These are phyloP conservation scores for Emmonsiellopsis sp. DNA, from an alignment of 2,329 filamentous ascomycete genomes.

Conservation along the genomic window DNA sequence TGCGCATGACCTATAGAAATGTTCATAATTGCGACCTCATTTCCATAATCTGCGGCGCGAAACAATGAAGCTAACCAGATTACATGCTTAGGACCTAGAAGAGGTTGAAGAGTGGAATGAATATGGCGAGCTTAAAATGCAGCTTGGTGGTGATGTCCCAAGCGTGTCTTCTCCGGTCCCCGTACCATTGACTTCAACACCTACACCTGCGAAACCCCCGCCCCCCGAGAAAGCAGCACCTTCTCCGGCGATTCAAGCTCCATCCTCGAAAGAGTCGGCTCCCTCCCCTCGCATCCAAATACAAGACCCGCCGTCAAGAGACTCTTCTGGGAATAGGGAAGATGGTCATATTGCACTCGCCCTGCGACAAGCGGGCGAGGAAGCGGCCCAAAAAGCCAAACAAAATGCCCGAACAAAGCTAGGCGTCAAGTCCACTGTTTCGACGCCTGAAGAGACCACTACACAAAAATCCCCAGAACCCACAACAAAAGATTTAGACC, in stretches of 20 bases:
- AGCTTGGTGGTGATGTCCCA: conserved; percentile 47
- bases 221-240: conserved; percentile 8
- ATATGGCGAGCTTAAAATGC: conserved; percentile 85
- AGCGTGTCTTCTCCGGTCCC: conserved; percentile 20
- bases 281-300: conserved; percentile 27
- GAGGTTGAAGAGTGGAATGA: conserved; percentile 99
- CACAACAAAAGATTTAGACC: neutral
- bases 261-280: conserved; percentile 21
- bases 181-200: conserved; percentile 11
- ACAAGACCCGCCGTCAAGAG: conserved; percentile 26
- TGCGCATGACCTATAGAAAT: neutral
- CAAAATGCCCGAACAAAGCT: conserved; percentile 15
- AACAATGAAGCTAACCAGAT: neutral
- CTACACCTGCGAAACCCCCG: conserved; percentile 17
- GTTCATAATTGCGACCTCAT: neutral
- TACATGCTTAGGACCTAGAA: conserved; percentile 61
- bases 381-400: conserved; percentile 28
- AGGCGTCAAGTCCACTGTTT: conserved; percentile 4
- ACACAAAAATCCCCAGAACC: conserved; percentile 6
- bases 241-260: conserved; percentile 11
- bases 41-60: neutral
- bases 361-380: conserved; percentile 34
- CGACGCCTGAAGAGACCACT: conserved; percentile 9
- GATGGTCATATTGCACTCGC: conserved; percentile 30
- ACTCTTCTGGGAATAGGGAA: conserved; percentile 21